Conservation (phyloP, 768 basidiomycete species). For the Myochromella boudieri region DNA sequence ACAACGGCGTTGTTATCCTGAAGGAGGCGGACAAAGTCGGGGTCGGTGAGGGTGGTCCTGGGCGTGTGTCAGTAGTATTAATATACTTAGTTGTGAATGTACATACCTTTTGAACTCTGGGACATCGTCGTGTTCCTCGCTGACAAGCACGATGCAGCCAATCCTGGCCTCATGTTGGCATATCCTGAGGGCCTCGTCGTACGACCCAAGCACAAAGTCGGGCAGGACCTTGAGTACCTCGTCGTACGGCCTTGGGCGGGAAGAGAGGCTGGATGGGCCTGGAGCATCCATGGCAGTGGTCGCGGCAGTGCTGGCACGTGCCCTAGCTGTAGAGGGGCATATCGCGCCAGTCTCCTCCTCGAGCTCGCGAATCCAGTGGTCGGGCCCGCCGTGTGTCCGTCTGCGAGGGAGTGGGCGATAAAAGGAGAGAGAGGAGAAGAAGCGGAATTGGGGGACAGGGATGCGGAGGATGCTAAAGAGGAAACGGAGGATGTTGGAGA, state of each 20-base stretch:
- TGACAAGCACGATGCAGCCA: conserved; percentile 80
- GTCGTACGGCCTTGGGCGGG: conserved; percentile 26
- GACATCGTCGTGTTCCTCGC: conserved; percentile 89
- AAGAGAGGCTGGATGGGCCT: conserved; percentile 47
- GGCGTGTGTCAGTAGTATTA: background rate
- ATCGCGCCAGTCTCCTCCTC: conserved; percentile 86
- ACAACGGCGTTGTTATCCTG: conserved; percentile 75
- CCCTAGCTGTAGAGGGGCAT: conserved; percentile 15
- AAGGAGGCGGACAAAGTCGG: conserved; percentile 64
- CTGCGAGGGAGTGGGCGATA: conserved; percentile 38
- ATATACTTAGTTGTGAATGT: background rate
- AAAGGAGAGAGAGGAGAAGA: conserved; percentile 49
- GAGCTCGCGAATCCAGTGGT: conserved; percentile 76
- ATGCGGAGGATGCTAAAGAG: conserved; percentile 67
- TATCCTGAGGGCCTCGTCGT: conserved; percentile 65
- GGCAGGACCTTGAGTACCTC: conserved; percentile 59
- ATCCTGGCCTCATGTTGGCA: conserved; percentile 75
- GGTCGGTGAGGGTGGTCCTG: conserved; percentile 76
- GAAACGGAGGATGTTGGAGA: conserved; percentile 62
- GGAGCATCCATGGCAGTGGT: conserved; percentile 20
- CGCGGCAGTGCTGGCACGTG: conserved; percentile 26
- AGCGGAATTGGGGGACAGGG: conserved; percentile 58
- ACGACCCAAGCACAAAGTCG: conserved; percentile 77
- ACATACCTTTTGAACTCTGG: conserved; percentile 80
- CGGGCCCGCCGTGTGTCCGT: conserved; percentile 48